Evolutionary conservation across 257 asterid genomes (phyloP).

Genomic region (Knoxia roxburghii): DNA sequence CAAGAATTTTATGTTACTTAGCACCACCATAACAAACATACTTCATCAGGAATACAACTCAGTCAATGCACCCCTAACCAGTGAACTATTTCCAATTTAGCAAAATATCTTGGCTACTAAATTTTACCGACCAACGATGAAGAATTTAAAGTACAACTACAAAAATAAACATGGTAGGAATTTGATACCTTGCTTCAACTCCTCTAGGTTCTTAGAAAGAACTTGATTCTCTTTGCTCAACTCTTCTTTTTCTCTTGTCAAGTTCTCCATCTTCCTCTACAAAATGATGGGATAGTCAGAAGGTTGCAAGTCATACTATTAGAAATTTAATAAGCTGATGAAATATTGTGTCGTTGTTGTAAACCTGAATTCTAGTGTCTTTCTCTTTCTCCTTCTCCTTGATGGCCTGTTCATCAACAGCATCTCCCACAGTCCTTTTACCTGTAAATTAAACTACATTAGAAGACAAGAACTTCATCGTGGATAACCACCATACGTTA

Average conservation of each 20-base stretch:
- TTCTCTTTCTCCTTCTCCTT: slow-evolving; percentile 53
- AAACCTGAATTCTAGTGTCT: slow-evolving; percentile 64
- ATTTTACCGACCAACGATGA: too few relatives aligned
- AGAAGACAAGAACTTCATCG: not conserved
- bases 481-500: not conserved
- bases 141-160: not conserved
- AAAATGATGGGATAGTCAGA: not conserved
- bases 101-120: too few relatives aligned
- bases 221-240: slow-evolving; percentile 49
- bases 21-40: slow-evolving; percentile 5
- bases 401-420: slow-evolving; percentile 56
- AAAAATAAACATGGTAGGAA: not conserved
- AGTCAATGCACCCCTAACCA: too few relatives aligned
- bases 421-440: slow-evolving; percentile 46
- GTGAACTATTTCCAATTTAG: too few relatives aligned
- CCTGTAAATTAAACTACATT: slow-evolving; percentile 9
- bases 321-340: not conserved
- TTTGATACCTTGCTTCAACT: slow-evolving; percentile 45
- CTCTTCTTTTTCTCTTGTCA: slow-evolving; percentile 62
- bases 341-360: not conserved
- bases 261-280: slow-evolving; percentile 41
- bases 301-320: not conserved
- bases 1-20: not conserved
- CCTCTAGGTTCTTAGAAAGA: slow-evolving; percentile 70
- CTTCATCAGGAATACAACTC: not conserved